Evolutionary conservation across 2,329 filamentous ascomycete species (phyloP).

Genomic region (Stylonectria norvegica): DNA sequence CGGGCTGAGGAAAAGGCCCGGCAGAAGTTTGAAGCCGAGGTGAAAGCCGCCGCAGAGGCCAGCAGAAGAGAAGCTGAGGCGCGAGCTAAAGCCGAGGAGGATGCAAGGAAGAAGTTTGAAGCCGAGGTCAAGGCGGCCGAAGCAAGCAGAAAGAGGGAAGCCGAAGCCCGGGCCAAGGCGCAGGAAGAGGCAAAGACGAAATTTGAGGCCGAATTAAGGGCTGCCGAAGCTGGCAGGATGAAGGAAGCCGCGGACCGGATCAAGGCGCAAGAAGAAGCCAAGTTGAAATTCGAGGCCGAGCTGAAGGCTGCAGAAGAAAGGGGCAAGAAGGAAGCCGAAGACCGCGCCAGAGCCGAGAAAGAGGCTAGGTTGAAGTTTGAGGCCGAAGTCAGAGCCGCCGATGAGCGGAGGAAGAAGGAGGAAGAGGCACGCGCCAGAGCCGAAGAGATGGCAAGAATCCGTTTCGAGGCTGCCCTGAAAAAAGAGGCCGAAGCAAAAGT

Average conservation of each 20-base stretch:
- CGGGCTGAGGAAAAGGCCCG: slow-evolving; percentile 44
- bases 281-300: slow-evolving; percentile 46
- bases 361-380: slow-evolving; percentile 39
- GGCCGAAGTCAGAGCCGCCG: slow-evolving; percentile 41
- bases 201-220: slow-evolving; percentile 44
- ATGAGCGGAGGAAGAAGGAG: slow-evolving; percentile 40
- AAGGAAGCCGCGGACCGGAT: slow-evolving; percentile 46
- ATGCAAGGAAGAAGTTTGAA: slow-evolving; percentile 45
- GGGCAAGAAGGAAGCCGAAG: slow-evolving; percentile 47
- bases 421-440: slow-evolving; percentile 40
- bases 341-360: slow-evolving; percentile 39
- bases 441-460: slow-evolving; percentile 45
- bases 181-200: slow-evolving; percentile 45
- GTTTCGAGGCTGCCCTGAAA: slow-evolving; percentile 41
- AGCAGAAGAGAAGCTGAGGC: slow-evolving; percentile 47
- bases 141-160: slow-evolving; percentile 44
- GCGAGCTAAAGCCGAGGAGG: slow-evolving; percentile 42
- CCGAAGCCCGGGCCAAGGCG: slow-evolving; percentile 42
- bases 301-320: slow-evolving; percentile 43
- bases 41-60: slow-evolving; percentile 42
- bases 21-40: slow-evolving; percentile 45
- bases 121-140: slow-evolving; percentile 41
- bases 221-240: slow-evolving; percentile 44
- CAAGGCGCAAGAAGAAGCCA: slow-evolving; percentile 44
- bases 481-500: slow-evolving; percentile 41